Evolutionary conservation across 169 alveolate genomes (phyloP).

Genomic region (Perkinsus marinus): DNA sequence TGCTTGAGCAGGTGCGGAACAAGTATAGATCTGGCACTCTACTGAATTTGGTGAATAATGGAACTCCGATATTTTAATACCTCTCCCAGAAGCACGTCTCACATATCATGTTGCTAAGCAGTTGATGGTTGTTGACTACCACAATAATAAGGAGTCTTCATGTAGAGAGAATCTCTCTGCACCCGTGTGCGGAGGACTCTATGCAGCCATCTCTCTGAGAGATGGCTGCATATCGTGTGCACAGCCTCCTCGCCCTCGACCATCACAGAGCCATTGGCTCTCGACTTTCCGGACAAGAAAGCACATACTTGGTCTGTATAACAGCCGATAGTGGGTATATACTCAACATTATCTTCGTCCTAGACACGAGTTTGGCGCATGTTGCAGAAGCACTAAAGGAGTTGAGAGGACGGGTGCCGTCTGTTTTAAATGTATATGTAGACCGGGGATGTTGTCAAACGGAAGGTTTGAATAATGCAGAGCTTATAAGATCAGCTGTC

Average conservation of each 20-base stretch:
- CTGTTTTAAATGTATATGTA: neutral
- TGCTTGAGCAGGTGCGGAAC: neutral
- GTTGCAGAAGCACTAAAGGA: neutral
- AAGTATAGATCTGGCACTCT: neutral
- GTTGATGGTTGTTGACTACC: neutral
- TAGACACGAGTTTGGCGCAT: neutral
- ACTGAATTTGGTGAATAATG: neutral
- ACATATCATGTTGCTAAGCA: neutral
- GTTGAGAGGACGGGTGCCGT: neutral
- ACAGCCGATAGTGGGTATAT: neutral
- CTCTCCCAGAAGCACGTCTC: neutral
- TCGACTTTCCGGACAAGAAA: neutral
- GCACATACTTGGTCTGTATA: neutral
- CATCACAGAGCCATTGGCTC: neutral
- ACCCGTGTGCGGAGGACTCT: too few relatives aligned
- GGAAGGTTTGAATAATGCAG: neutral
- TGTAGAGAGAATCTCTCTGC: too few relatives aligned
- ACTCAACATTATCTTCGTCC: neutral
- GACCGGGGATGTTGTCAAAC: neutral
- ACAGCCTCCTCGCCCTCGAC: neutral
- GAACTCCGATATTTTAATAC: neutral
- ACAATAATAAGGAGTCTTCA: neutral
- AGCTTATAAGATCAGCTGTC: neutral
- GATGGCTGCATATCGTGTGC: neutral
- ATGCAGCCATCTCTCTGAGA: too few relatives aligned